Conservation (phyloP, 805 yeast species). For the Ogataea nitratoaversa region DNA sequence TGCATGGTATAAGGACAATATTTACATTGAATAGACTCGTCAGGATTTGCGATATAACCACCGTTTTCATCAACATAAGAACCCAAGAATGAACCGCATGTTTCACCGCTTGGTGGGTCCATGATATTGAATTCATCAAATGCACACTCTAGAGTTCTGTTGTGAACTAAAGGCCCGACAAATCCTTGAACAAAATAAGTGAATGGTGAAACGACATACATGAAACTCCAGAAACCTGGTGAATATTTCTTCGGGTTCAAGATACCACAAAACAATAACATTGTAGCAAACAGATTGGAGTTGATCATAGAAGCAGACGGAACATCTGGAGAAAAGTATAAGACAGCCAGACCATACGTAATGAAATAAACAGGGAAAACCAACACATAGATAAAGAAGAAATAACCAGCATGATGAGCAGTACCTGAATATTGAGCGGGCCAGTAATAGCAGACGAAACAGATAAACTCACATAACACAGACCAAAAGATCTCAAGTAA, state of each 20-base stretch:
- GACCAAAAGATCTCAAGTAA: conserved; percentile 62
- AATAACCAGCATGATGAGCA: conserved; percentile 45
- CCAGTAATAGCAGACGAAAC: conserved; percentile 37
- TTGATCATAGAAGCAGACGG: conserved; percentile 61
- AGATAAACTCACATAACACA: conserved; percentile 43
- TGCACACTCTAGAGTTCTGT: conserved; percentile 45
- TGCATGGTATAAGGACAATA: conserved; percentile 44
- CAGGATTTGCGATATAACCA: conserved; percentile 57
- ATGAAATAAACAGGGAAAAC: conserved; percentile 44
- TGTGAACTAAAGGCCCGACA: conserved; percentile 46
- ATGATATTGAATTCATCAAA: conserved; percentile 44
- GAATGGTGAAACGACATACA: conserved; percentile 68
- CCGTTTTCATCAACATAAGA: conserved; percentile 35
- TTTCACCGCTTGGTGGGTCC: conserved; percentile 58
- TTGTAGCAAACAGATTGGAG: conserved; percentile 52
- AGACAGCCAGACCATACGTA: conserved; percentile 50
- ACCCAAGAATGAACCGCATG: conserved; percentile 54
- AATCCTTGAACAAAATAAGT: conserved; percentile 65
- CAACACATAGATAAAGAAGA: conserved; percentile 29
- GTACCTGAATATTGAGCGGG: conserved; percentile 34
- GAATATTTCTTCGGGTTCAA: conserved; percentile 51
- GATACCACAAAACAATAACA: conserved; percentile 65
- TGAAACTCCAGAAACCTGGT: conserved; percentile 81
- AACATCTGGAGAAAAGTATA: conserved; percentile 60
- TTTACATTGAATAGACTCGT: conserved; percentile 42